Base-by-base conservation (phyloP, 495 filamentous ascomycete genomes). In the Glutinoglossum americanum region DNA sequence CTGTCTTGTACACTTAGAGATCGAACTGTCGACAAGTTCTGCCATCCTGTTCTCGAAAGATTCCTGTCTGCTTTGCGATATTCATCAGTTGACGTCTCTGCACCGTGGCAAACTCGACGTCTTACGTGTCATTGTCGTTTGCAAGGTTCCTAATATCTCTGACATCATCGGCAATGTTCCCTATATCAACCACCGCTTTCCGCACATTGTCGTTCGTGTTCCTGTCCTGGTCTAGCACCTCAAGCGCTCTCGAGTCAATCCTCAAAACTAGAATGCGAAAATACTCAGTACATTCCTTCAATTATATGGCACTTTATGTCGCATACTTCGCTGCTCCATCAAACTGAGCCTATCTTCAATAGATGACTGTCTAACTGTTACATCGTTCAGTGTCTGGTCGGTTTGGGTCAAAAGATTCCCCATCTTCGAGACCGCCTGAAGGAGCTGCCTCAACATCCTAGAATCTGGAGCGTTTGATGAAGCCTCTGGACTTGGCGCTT, bases 1-100 rank as follows among this genome's bases (percentile, higher is more conserved):
- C 49, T 53, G 49, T 13, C 5, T 53, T 53, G 28, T 53, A 19
- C 49, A 53, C 49, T 53, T 53, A 5, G 49, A 53, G 49, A 53
- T 53, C 1, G 61, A 33, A 59, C 61, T 0, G 66, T 67, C 54
- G 30, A 51, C 39, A 23, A 51, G 49, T 23, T 55, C 35, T 23
- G 51, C 58, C 48, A 55, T 41, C 27, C 51, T 27, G 51, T 55
- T 39, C 37, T 59, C 58, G 25, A 47, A 57, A 23, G 28, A 30
- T 17, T 53, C 49, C 17, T 53, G 49, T 28, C 49, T 53, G 49
- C 49, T 53, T 53, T 53, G 49, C 49, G 49, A 53, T 30, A 53
- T 32, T 32, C 28, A 21, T 53, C 49, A 53, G 49, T 32, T 32
- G 21, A 17, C 15, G 23, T 53, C 49, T 53, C 28, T 30, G 11